phyloP scores from a whole-genome alignment of 306 rosid genomes.

The barrel medic (Medicago truncatula) region MtrunA17r5.0-ANR NC_053049.1:42047001-42047500 shows the following conservation, averaged over 20 bases:
- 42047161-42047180: neutral
- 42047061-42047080: too few species aligned
- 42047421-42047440: too few species aligned
- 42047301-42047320: slow-evolving; percentile 54
- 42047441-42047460: neutral
- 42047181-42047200: neutral
- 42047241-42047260: slow-evolving; percentile 1
- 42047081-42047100: too few species aligned
- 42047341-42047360: slow-evolving; percentile 63
- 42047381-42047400: neutral
- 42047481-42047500: slow-evolving; percentile 62
- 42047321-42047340: slow-evolving; percentile 42
- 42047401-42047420: slow-evolving; percentile 7
- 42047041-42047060: too few species aligned
- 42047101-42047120: too few species aligned
- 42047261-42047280: slow-evolving; percentile 45
- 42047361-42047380: slow-evolving; percentile 37
- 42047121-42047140: too few species aligned
- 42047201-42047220: slow-evolving; percentile 34
- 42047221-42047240: neutral
- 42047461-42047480: neutral
- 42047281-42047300: slow-evolving; percentile 56
- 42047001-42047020: too few species aligned
- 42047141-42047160: too few species aligned
- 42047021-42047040: too few species aligned